These are phyloP conservation scores for Lentinula lateritia DNA, from an alignment of 768 basidiomycete species.

Conservation along the genomic window DNA sequence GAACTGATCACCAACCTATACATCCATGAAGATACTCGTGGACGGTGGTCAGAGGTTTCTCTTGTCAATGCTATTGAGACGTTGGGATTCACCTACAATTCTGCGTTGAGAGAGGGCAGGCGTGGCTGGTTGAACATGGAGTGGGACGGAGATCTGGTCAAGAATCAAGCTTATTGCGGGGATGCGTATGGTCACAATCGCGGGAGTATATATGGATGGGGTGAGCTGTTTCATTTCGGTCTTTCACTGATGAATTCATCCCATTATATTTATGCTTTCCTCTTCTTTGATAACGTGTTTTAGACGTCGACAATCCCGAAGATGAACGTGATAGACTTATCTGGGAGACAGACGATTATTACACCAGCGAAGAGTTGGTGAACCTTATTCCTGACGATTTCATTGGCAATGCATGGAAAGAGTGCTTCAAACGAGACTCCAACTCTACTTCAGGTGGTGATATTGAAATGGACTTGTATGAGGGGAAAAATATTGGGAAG, in stretches of 20 bases:
- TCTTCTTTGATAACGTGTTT: no score
- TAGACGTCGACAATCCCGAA: not conserved
- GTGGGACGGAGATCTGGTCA: not conserved
- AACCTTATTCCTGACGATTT: slow-evolving; percentile 66
- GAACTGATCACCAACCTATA: not conserved
- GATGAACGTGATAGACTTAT: not conserved
- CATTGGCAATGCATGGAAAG: slow-evolving; percentile 66
- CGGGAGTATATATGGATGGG: not conserved
- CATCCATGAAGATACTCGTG: not conserved
- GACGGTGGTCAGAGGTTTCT: not conserved
- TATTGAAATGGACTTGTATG: slow-evolving; percentile 29
- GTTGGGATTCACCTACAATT: not conserved
- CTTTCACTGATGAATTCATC: not conserved
- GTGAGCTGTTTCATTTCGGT: not conserved
- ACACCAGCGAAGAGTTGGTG: slow-evolving; percentile 46
- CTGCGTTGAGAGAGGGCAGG: no score
- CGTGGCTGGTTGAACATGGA: not conserved
- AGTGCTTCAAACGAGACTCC: slow-evolving; percentile 32
- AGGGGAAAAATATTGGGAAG: slow-evolving; percentile 16
- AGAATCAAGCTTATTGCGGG: not conserved
- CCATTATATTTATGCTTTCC: not conserved
- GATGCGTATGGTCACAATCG: not conserved
- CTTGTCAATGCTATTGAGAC: not conserved
- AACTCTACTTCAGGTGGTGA: slow-evolving; percentile 31
- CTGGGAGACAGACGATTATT: not conserved